phyloP scores from a whole-genome alignment of 108 stramenopile species.

The Chaetoceros tenuissimus region DNA sequence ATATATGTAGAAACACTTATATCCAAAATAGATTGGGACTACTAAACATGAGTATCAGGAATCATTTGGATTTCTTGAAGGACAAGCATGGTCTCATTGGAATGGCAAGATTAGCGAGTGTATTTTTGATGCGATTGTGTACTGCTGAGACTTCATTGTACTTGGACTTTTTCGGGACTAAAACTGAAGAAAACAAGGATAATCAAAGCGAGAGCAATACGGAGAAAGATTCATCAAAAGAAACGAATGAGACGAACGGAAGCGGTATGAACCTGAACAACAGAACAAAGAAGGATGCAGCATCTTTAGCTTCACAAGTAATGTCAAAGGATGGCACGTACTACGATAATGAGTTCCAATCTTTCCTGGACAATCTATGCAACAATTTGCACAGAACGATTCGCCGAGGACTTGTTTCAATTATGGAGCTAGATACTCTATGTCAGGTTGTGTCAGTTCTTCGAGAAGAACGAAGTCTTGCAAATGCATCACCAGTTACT shows the following conservation, averaged over 20 bases:
- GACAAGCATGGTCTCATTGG: slow-evolving; percentile 78
- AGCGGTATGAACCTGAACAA: not conserved
- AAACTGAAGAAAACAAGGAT: slow-evolving; percentile 12
- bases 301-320: slow-evolving; percentile 45
- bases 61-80: slow-evolving; percentile 79
- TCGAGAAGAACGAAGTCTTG: slow-evolving; percentile 71
- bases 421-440: slow-evolving; percentile 70
- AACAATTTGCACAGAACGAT: slow-evolving; percentile 67
- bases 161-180: slow-evolving; percentile 78
- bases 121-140: slow-evolving; percentile 82
- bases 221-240: slow-evolving; percentile 1
- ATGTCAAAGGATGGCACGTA: slow-evolving; percentile 54
- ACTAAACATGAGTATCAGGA: slow-evolving; percentile 50
- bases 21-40: slow-evolving; percentile 53
- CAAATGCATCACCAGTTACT: slow-evolving; percentile 63
- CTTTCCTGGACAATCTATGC: slow-evolving; percentile 57
- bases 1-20: slow-evolving; percentile 68
- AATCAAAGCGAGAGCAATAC: slow-evolving; percentile 1
- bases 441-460: slow-evolving; percentile 80
- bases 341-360: slow-evolving; percentile 68
- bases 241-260: not conserved
- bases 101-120: slow-evolving; percentile 78
- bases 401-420: slow-evolving; percentile 69
- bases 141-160: slow-evolving; percentile 78
- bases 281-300: slow-evolving; percentile 2